Evolutionary conservation across 2,329 filamentous ascomycete species (phyloP), one percentile per base, ranked within the genome.

Genomic region (Neoscytalidium dimidiatum): DNA sequence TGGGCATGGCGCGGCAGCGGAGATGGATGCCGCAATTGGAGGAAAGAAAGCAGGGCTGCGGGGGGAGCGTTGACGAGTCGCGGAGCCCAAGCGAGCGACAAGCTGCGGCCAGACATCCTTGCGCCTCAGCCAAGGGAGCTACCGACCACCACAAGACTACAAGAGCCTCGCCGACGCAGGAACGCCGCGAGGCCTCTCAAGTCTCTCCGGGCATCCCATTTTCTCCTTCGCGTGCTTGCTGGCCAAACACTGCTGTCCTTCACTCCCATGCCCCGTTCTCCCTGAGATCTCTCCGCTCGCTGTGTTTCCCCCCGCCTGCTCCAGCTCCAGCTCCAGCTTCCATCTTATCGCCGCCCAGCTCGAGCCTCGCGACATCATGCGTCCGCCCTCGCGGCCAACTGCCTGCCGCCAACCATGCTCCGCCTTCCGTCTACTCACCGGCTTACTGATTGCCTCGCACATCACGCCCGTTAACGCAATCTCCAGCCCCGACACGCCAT

Each of bases 141-240:
- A 29, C 46, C 9, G 29, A 29, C n/a, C 19, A 23, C 28, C 29
- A 56, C 28, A 41, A 19, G 9, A 28, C 35, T 28, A 48, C 56
- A 19, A 31, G 56, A 60, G 56, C 56, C 56, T 60, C 56, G 26
- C 43, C 56, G 56, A 60, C 56, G 56, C 56, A 60, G 56, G 56
- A 46, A 60, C 56, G 56, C 56, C 56, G 56, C 28, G 41, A 60
- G 56, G 56, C 41, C 56, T 21, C 33, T 14, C 33, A 17, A n/a
- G 17, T 44, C 28, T 7, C n/a, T n/a, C 48, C 29, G 17, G n/a
- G 13, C 13, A 3, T 11, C n/a, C 19, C 28, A n/a, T 60, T 29
- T 21, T 33, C 29, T 48, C 56, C 19, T 38, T 9, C 56, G 43
- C 23, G 28, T 52, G 41, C 26, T 33, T 60, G 56, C 56, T 46